Evolutionary conservation across 2,329 filamentous ascomycete genomes (phyloP), one percentile per base, ranked within the genome.

Genomic region (Colletotrichum falcatum): DNA sequence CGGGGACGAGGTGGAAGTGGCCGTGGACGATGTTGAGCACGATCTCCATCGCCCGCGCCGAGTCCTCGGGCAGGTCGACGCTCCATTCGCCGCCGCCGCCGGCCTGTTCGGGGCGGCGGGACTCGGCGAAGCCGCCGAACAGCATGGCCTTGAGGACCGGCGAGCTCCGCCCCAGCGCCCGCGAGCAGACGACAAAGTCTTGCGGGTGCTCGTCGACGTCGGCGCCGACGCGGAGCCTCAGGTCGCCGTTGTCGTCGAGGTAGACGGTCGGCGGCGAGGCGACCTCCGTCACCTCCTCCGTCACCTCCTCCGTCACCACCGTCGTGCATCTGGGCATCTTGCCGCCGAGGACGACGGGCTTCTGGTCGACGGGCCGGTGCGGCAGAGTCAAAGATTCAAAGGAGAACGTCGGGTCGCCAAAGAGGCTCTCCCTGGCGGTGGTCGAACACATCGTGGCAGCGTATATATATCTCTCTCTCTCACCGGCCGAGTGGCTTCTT

Each of bases 1-100:
- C 56, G 1, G 76, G 75, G 1, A 79, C 61, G 14, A 71, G 64
- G 4, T 77, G 73, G 42, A 78, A 76, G 11, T 71, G 74, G 20
- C 74, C 68, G 39, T 80, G 79, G 16, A 79, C 74, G 16, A 80
- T 79, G 59, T 77, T 75, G 18, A 80, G 63, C n/a, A 80, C 42
- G n/a, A 75, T 74, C 8, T 72, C 58, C 73, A 79, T 75, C 0
- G 77, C 73, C 39, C 70, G 71, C 6, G 78, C 74, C 11, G 77
- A 66, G 56, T 80, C 79, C n/a, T 78, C 78, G 12, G 78, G 78
- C 28, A 80, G 73, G 9, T 69, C 60, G 6, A 77, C 69, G 7
- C 54, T 49, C 77, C 76, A 78, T 14, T 77, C 72, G 1, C 65
- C 55, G 5, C 65, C 55, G 5, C 54, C 61, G 7, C 44, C 61